These are phyloP conservation scores for Tetracladium setigerum DNA, from an alignment of 495 filamentous ascomycete species.

Conservation along the genomic window DNA sequence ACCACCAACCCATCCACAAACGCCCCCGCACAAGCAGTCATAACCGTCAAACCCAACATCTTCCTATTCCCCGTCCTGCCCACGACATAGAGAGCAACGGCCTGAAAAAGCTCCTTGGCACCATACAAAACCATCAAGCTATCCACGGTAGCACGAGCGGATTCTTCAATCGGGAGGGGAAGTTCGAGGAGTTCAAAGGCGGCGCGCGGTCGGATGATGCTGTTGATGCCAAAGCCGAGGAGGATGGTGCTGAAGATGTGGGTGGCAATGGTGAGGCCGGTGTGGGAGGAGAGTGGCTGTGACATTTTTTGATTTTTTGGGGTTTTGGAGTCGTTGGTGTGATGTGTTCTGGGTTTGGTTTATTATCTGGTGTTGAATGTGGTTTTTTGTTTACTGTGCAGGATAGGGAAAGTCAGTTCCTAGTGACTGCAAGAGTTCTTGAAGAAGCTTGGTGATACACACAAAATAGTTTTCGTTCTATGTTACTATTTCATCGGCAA, in stretches of 20 bases:
- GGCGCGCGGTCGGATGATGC: conserved; percentile 32
- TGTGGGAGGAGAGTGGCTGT: conserved; percentile 14
- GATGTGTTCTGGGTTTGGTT: too few species aligned
- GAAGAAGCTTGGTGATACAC: too few species aligned
- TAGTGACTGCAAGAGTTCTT: too few species aligned
- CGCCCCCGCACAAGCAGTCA: conserved; percentile 36
- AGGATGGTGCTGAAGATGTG: conserved; percentile 35
- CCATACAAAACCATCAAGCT: conserved; percentile 42
- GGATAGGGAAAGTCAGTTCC: too few species aligned
- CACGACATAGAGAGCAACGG: conserved; percentile 34
- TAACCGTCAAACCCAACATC: conserved; percentile 37
- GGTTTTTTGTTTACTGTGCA: too few species aligned
- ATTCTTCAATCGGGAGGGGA: conserved; percentile 21
- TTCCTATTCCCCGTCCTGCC: conserved; percentile 31
- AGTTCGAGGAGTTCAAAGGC: conserved; percentile 42
- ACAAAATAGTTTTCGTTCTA: too few species aligned
- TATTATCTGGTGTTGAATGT: too few species aligned
- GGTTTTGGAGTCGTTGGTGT: too few species aligned
- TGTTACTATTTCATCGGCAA: too few species aligned
- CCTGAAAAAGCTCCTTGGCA: conserved; percentile 46
- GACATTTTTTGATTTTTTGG: too few species aligned
- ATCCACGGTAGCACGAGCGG: conserved; percentile 30
- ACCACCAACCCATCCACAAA: conserved; percentile 36
- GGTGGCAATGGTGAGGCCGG: conserved; percentile 19
- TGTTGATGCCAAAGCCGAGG: conserved; percentile 42